Base-by-base conservation (phyloP, 768 basidiomycete genomes). In the Russula compacta region DNA sequence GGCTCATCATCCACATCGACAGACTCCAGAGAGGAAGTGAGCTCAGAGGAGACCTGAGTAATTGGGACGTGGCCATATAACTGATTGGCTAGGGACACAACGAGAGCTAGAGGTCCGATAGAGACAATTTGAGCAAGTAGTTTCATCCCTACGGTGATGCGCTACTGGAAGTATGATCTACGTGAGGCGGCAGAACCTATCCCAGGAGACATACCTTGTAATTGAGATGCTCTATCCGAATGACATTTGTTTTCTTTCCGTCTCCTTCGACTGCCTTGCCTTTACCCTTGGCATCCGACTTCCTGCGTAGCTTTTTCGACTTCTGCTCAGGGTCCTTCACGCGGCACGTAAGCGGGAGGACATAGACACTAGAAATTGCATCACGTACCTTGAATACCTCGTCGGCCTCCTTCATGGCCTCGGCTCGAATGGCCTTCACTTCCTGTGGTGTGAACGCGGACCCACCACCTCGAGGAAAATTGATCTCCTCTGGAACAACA, bases 381-480 rank as follows among this genome's bases (percentile, higher is more conserved):
- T 14, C 14, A 3, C 81, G 51, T 62, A 86, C 89, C 74, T 81
- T 73, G 69, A 92, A 88, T 3, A 92, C 74, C 64, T 93, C 81
- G 68, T 94, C 82, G 0, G 90, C 93, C 71, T 97, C 94, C 69
- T 84, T 84, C 9, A 83, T 76, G 6, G 85, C 95, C 71, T 98
- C 95, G 24, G 87, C 84, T 54, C 86, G 83, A 39, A 92, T 83
- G 56, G 85, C 76, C 73, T 95, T 94, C 56, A 93, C 86, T 72
- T 99, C 95, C 7, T 92, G 75, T 36, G 93, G 87, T 19, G 95
- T 97, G 67, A 95, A 81, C 36, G 77, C 81, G 1, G 92, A 89
- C 55, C 95, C 95, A 32, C 95, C 95, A 32, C 95, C 97, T 67
- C 95, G 85, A 59, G 95, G 95, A 73, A 98, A 99, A 72, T 95